Percentiles rank a stretch among this genome's conserved stretches.
Conservation (phyloP, 2,329 filamentous ascomycete species). For the Eutypa lata region DNA sequence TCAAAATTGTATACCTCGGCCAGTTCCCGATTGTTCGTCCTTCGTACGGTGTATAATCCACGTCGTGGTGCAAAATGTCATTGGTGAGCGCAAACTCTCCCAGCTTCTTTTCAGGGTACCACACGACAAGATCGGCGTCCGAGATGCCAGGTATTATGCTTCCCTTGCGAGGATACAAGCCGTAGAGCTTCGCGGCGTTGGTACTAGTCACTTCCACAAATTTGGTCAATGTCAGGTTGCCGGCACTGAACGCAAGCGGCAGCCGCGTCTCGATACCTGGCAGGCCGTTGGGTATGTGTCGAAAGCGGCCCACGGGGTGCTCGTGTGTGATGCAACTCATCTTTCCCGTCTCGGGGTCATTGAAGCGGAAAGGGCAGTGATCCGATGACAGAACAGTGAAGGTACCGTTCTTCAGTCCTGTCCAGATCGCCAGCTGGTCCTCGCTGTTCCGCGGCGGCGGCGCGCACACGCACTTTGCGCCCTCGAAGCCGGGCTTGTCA, state of each 20-base stretch:
- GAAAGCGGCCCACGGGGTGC: conserved; percentile 45
- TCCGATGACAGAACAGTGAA: conserved; percentile 45
- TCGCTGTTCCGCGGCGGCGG: conserved; percentile 46
- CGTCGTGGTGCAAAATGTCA: conserved; percentile 55
- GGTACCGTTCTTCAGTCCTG: conserved; percentile 46
- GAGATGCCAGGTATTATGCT: conserved; percentile 44
- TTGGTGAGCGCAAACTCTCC: conserved; percentile 46
- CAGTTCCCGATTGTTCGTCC: conserved; percentile 55
- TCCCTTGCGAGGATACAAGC: conserved; percentile 50
- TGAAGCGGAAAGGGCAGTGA: conserved; percentile 48
- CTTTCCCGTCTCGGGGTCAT: conserved; percentile 43
- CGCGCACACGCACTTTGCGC: conserved; percentile 53
- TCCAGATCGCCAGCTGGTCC: conserved; percentile 50
- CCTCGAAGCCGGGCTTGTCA: conserved; percentile 49
- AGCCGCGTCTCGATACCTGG: conserved; percentile 57
- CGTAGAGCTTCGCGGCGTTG: conserved; percentile 57
- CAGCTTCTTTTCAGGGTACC: conserved; percentile 47
- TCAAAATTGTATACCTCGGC: conserved; percentile 58
- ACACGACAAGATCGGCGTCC: conserved; percentile 57
- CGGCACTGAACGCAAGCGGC: conserved; percentile 39
- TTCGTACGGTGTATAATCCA: conserved; percentile 63
- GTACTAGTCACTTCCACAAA: conserved; percentile 54
- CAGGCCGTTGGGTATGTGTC: conserved; percentile 56
- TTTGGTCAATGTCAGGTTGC: conserved; percentile 40
- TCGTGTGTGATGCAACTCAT: conserved; percentile 43